Conservation (phyloP, 2,329 filamentous ascomycete species). For the Trichoderma hamatum region DNA sequence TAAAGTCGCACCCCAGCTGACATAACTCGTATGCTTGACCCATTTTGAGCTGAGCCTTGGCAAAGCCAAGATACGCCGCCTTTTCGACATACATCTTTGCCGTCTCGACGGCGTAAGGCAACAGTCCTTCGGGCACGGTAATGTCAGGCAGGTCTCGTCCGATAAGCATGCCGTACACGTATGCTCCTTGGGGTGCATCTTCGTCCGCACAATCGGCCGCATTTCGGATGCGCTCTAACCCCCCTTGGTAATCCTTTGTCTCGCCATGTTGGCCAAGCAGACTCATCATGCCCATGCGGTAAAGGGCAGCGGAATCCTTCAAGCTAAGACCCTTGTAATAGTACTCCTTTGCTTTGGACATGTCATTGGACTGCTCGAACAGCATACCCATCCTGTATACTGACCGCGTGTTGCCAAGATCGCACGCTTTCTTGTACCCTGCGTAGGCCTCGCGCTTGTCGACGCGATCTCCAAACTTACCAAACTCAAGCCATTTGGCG, state of each 20-base stretch:
- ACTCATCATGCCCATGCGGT: slow-evolving; percentile 96
- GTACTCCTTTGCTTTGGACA: slow-evolving; percentile 85
- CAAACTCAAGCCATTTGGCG: slow-evolving; percentile 97
- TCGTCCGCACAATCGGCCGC: slow-evolving; percentile 90
- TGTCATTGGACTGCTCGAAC: slow-evolving; percentile 92
- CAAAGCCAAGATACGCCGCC: slow-evolving; percentile 91
- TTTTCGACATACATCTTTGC: slow-evolving; percentile 93
- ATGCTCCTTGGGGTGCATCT: slow-evolving; percentile 94
- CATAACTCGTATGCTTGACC: slow-evolving; percentile 93
- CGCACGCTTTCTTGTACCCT: slow-evolving; percentile 82
- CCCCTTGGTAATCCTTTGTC: slow-evolving; percentile 74
- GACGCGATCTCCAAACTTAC: slow-evolving; percentile 85
- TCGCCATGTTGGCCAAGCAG: slow-evolving; percentile 92
- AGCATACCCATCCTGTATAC: slow-evolving; percentile 99
- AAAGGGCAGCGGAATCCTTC: slow-evolving; percentile 83
- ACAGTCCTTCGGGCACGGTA: slow-evolving; percentile 68
- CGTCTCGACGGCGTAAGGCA: slow-evolving; percentile 71
- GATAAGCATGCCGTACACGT: slow-evolving; percentile 93
- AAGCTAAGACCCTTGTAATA: slow-evolving; percentile 80
- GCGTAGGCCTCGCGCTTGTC: slow-evolving; percentile 95
- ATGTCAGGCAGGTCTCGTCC: slow-evolving; percentile 91
- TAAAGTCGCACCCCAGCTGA: slow-evolving; percentile 91
- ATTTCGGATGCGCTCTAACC: slow-evolving; percentile 78
- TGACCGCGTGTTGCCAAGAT: slow-evolving; percentile 82
- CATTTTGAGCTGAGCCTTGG: slow-evolving; percentile 97